phyloP scores from a whole-genome alignment of 2,329 filamentous ascomycete genomes.

The Pyrenophora graminea region DNA sequence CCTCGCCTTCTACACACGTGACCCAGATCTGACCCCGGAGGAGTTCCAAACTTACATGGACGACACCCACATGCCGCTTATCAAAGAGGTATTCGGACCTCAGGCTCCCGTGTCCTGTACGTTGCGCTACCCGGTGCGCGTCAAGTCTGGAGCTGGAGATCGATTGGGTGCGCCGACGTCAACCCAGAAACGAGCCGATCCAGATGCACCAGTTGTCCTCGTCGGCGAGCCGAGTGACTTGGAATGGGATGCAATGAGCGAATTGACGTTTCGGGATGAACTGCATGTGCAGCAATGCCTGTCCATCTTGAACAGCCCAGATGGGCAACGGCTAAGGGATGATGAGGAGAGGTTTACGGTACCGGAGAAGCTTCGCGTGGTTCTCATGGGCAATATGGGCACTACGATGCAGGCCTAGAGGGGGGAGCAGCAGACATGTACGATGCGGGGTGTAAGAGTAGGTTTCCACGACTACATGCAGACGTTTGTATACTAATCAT shows the following conservation, averaged over 20 bases:
- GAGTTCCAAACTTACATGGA: constrained; percentile 26
- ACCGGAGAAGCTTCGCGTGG: constrained; percentile 14
- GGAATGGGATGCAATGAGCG: constrained; percentile 25
- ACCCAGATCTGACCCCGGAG: constrained; percentile 20
- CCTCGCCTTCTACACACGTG: constrained; percentile 24
- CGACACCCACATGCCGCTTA: constrained; percentile 18
- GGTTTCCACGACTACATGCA: neutral
- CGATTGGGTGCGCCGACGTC: constrained; percentile 22
- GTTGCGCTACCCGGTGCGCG: constrained; percentile 20
- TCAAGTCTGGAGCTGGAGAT: constrained; percentile 23
- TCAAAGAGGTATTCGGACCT: constrained; percentile 22
- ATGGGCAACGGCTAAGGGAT: constrained; percentile 23
- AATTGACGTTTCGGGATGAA: constrained; percentile 30
- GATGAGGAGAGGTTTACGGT: constrained; percentile 28
- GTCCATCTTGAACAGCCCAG: constrained; percentile 18
- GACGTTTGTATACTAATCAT: neutral
- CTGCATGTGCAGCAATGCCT: constrained; percentile 30
- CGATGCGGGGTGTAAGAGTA: neutral
- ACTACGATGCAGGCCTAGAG: neutral
- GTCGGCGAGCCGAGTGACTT: constrained; percentile 24
- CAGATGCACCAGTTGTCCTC: constrained; percentile 24
- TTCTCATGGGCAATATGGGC: constrained; percentile 17
- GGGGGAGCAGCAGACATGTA: neutral
- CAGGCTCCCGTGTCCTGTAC: constrained; percentile 12
- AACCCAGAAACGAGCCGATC: constrained; percentile 12